Percentiles rank a stretch among this genome's conserved stretches.
These are phyloP conservation scores for Coprinopsis marcescibilis DNA, from an alignment of 768 basidiomycete genomes.

Conservation along the genomic window DNA sequence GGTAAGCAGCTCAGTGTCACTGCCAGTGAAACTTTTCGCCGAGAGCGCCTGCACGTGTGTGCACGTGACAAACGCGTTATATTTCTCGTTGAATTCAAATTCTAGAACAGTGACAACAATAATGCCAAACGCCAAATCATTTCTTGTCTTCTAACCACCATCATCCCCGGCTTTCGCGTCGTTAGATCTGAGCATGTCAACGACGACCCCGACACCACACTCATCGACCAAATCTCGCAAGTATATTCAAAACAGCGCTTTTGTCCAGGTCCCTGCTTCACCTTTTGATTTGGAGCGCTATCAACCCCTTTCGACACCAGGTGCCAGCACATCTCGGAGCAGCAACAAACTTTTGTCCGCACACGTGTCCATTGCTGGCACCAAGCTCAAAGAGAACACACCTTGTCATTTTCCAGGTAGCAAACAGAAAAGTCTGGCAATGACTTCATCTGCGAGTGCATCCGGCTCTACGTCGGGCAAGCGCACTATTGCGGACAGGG, in stretches of 20 bases:
- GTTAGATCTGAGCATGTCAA: slow-evolving; percentile 25
- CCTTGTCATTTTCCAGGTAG: slow-evolving; percentile 24
- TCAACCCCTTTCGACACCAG: slow-evolving; percentile 12
- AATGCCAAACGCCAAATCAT: background rate
- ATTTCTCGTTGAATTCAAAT: no score
- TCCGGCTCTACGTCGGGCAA: slow-evolving; percentile 33
- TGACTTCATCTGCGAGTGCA: slow-evolving; percentile 9
- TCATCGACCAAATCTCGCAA: slow-evolving; percentile 3
- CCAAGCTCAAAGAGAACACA: slow-evolving; percentile 43
- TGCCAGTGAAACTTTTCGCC: slow-evolving; percentile 1
- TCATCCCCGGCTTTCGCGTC: slow-evolving; percentile 14
- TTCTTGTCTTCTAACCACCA: slow-evolving; percentile 18
- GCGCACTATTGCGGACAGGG: slow-evolving; percentile 41
- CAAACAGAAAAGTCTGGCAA: slow-evolving; percentile 13
- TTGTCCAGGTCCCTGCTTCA: slow-evolving; percentile 54
- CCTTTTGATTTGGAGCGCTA: slow-evolving; percentile 29
- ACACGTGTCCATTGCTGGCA: slow-evolving; percentile 22
- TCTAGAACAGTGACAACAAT: background rate
- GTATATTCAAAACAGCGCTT: slow-evolving; percentile 28
- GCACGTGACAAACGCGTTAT: slow-evolving; percentile 18
- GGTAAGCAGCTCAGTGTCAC: background rate
- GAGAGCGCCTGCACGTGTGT: slow-evolving; percentile 25
- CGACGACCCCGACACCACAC: slow-evolving; percentile 12
- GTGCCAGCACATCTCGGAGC: background rate
- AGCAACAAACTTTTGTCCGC: slow-evolving; percentile 8